These are phyloP conservation scores for Setaria viridis DNA, from an alignment of 202 grass and related monocot genomes.

Conservation along the genomic window DNA sequence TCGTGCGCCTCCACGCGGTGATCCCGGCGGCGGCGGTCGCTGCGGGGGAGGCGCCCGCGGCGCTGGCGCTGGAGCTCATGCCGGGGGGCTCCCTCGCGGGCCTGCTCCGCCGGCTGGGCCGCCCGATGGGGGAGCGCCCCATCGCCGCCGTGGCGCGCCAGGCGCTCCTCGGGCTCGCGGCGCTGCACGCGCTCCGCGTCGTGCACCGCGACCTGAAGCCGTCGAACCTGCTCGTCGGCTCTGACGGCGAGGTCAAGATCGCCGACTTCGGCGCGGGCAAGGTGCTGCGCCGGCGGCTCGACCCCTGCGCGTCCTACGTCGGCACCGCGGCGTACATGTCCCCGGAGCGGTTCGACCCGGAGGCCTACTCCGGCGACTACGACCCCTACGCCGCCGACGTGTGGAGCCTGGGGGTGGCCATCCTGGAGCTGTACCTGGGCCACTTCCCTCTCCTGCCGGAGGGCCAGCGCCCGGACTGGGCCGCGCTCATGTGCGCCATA, in stretches of 20 bases:
- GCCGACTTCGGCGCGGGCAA: constrained; percentile 88
- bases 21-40: constrained; percentile 31
- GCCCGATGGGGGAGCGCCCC: constrained; percentile 64
- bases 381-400: constrained; percentile 97
- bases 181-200: constrained; percentile 71
- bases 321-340: constrained; percentile 97
- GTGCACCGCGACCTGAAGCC: constrained; percentile 92
- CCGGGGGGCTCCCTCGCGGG: constrained; percentile 63
- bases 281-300: constrained; percentile 68
- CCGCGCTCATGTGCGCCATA: constrained; percentile 96
- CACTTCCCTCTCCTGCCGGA: constrained; percentile 92
- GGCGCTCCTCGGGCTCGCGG: constrained; percentile 62
- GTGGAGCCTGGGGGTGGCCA: constrained; percentile 80
- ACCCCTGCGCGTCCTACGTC: constrained; percentile 91
- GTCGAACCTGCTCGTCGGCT: constrained; percentile 68
- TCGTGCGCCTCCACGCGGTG: constrained; percentile 57
- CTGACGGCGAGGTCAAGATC: constrained; percentile 70
- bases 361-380: constrained; percentile 81
- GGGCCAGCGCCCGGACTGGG: constrained; percentile 89
- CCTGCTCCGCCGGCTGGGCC: constrained; percentile 53
- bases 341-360: constrained; percentile 89
- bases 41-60: constrained; percentile 22
- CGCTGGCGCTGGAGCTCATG: constrained; percentile 71
- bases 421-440: constrained; percentile 85
- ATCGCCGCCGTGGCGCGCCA: constrained; percentile 70